These are phyloP conservation scores for Serendipita sp. DNA, from an alignment of 768 basidiomycete species.

Conservation along the genomic window DNA sequence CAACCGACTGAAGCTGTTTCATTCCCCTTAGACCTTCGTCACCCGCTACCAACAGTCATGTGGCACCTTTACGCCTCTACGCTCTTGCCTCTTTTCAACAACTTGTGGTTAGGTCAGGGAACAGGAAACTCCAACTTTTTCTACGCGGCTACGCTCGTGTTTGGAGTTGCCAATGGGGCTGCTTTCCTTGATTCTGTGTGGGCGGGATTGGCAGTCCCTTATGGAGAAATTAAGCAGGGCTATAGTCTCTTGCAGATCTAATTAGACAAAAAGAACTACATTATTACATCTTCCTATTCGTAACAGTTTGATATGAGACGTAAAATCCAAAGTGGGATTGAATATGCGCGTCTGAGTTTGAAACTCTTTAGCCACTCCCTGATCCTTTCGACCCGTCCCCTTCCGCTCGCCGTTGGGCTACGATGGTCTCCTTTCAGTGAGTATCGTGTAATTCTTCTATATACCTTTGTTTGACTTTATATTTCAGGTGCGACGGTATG, in stretches of 20 bases:
- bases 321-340: background rate
- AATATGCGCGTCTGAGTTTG: background rate
- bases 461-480: slow-evolving; percentile 7
- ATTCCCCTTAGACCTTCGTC: slow-evolving; percentile 46
- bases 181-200: slow-evolving; percentile 66
- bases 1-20: background rate
- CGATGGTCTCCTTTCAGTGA: slow-evolving; percentile 63
- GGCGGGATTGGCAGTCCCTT: slow-evolving; percentile 63
- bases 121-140: slow-evolving; percentile 98
- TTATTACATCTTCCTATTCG: background rate
- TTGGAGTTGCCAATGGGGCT: slow-evolving; percentile 75
- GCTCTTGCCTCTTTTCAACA: slow-evolving; percentile 79
- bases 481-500: slow-evolving; percentile 51
- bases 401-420: background rate
- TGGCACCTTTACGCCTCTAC: slow-evolving; percentile 71
- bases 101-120: slow-evolving; percentile 79
- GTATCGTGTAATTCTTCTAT: slow-evolving; percentile 15
- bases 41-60: slow-evolving; percentile 68
- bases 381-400: background rate
- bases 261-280: background rate
- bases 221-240: slow-evolving; percentile 37
- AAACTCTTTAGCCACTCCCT: background rate
- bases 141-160: slow-evolving; percentile 89
- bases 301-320: background rate
- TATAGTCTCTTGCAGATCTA: slow-evolving; percentile 36